Base-by-base conservation (phyloP, 2,329 filamentous ascomycete species). In the Hymenoscyphus fructigenus region DNA sequence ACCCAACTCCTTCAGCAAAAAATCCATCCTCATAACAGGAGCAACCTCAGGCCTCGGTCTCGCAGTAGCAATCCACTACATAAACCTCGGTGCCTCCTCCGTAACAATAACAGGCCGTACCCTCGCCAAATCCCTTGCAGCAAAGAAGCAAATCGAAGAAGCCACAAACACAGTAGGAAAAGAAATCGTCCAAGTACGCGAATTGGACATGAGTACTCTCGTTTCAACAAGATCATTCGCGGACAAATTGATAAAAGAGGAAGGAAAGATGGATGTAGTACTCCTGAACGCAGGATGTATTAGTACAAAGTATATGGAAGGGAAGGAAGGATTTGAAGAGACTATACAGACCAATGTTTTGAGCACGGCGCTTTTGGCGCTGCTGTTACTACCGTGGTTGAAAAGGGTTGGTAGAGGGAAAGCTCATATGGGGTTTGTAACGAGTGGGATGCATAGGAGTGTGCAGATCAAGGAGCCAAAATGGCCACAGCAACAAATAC, bases 261-360 rank as follows among this genome's bases (percentile, higher is more conserved):
- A 71, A 12, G 65, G 70, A 23, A 67, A 61, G 29, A 68, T 74
- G 38, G 72, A 77, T 56, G 68, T 70, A 60, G 69, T 73, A 9
- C 55, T 75, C 12, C 66, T 76, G n/a, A 76, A 76, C 66, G 74
- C 74, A 23, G 74, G 74, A 7, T 56, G 71, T 9, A 58, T 71
- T n/a, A 67, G 66, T 9, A 65, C 62, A 1, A 59, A 53, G 1
- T 73, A 69, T 17, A 61, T 41, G 44, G 26, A 67, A 10, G 67
- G 69, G 1, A 32, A 65, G 1, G 79, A 81, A 36, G 83, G 80
- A 5, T 85, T 79, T 76, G 83, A 85, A 65, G 76, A 80, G 61
- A 82, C 79, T 1, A 67, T 88, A 12, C 85, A 88, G 71, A 82
- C 87, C 68, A 88, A 88, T 70, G 78, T 81, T 1, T 75, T 88